Base-by-base conservation (phyloP, 352 stramenopile species). In the Pythium monospermum region DNA sequence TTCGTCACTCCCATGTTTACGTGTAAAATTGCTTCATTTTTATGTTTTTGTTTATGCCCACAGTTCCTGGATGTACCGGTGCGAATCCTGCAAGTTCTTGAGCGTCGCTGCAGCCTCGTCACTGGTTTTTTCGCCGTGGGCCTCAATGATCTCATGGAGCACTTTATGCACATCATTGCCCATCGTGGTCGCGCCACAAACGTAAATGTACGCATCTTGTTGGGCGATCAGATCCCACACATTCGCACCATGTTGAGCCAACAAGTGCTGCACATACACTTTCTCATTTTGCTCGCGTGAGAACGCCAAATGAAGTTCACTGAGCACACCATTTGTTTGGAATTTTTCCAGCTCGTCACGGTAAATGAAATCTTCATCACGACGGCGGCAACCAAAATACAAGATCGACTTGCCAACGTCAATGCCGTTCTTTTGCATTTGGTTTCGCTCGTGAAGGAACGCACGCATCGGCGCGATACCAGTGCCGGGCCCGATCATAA, bases 181-280 rank as follows among this genome's bases (percentile, higher is more conserved):
- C 97, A 99, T 99, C 49, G 71, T 72, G 18, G 97, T 98, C 13
- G 82, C 97, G 28, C 97, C 97, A 61, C 96, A 99, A 25, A 99
- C 94, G 70, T 98, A 99, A n/a, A 99, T 87, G 64, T 96, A 64
- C n/a, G 77, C 90, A 28, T 77, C 69, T 21, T 83, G 45, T 21
- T 78, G 53, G 12, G 64, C 47, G 49, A 96, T 67, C 6, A 92
- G 64, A 7, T 83, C 53, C 69, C 71, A 89, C 3, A 88, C 69
- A 1, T 60, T 33, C 35, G 74, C 78, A 8, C 79, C 77, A 25
- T 96, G 59, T 45, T 96, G 61, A 40, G 73, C 42, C 13, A 99
- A 68, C 54, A 98, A 67, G 68, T 99, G 87, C 76, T 99, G 97
- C 44, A 99, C 97, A 62, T 99, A 99, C 18, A 99, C 87, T 71